phyloP scores from a whole-genome alignment of 768 basidiomycete genomes.

The Panus rudis region DNA sequence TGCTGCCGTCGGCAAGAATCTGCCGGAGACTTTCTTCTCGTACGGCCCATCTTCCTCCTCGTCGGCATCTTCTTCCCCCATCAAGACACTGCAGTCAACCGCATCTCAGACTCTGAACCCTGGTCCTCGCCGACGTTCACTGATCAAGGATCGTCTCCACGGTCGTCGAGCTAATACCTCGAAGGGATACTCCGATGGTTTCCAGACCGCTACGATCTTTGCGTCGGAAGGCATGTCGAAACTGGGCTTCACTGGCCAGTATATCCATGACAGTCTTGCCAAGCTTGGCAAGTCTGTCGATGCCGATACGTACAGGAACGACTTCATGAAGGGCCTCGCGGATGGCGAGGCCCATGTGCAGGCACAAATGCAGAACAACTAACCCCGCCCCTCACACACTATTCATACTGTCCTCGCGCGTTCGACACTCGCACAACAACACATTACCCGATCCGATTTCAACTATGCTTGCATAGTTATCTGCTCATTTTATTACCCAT shows the following conservation, averaged over 20 bases:
- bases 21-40: slow-evolving; percentile 53
- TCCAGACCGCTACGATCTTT: slow-evolving; percentile 47
- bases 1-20: slow-evolving; percentile 44
- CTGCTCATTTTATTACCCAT: no score
- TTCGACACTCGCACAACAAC: no score
- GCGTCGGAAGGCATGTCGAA: slow-evolving; percentile 39
- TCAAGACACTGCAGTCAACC: no score
- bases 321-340: slow-evolving; percentile 42
- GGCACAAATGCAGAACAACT: no score
- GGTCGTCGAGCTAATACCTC: slow-evolving; percentile 14
- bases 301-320: slow-evolving; percentile 32
- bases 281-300: slow-evolving; percentile 31
- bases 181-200: slow-evolving; percentile 56
- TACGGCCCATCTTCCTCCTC: slow-evolving; percentile 27
- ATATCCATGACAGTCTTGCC: slow-evolving; percentile 39
- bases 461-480: no score
- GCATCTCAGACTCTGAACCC: not conserved
- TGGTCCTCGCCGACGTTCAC: not conserved
- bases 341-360: slow-evolving; percentile 32
- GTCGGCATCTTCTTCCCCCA: slow-evolving; percentile 3
- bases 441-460: no score
- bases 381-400: no score
- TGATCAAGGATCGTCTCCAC: slow-evolving; percentile 10
- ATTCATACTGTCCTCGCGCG: no score
- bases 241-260: slow-evolving; percentile 58